A percentile compares a stretch with the other conserved stretches of the same genome.
Conservation (phyloP, 352 stramenopile genomes). For the Phytopythium kandeliae region DNA sequence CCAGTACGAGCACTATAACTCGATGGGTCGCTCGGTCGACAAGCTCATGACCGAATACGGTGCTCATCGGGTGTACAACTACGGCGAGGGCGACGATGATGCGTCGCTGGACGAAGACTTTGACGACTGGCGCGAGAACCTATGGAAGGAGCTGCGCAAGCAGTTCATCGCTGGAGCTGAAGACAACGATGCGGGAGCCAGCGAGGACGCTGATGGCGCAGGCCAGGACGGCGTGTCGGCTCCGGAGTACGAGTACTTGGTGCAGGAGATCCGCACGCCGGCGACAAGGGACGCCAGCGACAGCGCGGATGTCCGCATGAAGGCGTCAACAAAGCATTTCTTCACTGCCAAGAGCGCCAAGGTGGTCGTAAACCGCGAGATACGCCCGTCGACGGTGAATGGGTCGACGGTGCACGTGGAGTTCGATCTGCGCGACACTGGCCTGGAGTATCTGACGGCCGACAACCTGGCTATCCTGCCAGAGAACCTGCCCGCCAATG, state of each 20-base stretch:
- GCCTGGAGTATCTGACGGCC: slow-evolving; percentile 89
- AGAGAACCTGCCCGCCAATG: slow-evolving; percentile 75
- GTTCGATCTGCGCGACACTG: slow-evolving; percentile 78
- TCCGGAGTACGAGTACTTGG: slow-evolving; percentile 57
- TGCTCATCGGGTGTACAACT: slow-evolving; percentile 75
- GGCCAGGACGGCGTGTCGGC: slow-evolving; percentile 15
- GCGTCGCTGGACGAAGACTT: slow-evolving; percentile 90
- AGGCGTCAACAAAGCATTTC: slow-evolving; percentile 88
- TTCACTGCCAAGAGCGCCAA: slow-evolving; percentile 82
- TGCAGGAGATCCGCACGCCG: slow-evolving; percentile 32
- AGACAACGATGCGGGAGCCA: neutral
- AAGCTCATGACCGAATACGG: slow-evolving; percentile 81
- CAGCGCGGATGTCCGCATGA: slow-evolving; percentile 36
- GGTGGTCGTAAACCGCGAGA: slow-evolving; percentile 85
- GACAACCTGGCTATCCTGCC: slow-evolving; percentile 94
- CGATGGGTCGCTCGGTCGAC: slow-evolving; percentile 92
- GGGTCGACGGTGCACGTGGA: slow-evolving; percentile 90
- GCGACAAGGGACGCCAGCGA: slow-evolving; percentile 11
- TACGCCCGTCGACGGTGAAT: slow-evolving; percentile 71
- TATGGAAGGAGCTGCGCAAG: slow-evolving; percentile 80
- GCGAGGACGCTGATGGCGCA: slow-evolving; percentile 6
- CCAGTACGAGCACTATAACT: slow-evolving; percentile 99
- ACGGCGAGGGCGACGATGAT: slow-evolving; percentile 97
- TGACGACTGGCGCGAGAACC: slow-evolving; percentile 93
- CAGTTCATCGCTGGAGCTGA: slow-evolving; percentile 40